phyloP scores from a whole-genome alignment of 345 rosid genomes.

The Lagerstroemia speciosa region DNA sequence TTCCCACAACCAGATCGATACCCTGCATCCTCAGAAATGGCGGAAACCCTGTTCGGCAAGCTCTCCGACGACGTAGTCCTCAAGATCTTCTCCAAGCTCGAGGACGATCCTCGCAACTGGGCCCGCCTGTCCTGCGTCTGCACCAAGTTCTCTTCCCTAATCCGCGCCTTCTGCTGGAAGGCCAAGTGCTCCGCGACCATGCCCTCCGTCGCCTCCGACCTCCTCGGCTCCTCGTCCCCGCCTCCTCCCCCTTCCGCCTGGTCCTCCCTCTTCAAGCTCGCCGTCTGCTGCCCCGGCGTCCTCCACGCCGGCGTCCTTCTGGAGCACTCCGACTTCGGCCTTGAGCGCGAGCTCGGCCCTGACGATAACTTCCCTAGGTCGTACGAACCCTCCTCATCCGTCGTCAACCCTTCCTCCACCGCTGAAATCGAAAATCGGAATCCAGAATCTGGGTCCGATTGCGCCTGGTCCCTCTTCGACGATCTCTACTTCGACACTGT shows the following conservation, averaged over 20 bases:
- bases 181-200: conserved; percentile 40
- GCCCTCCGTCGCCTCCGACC: conserved; percentile 67
- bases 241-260: conserved; percentile 26
- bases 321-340: conserved; percentile 88
- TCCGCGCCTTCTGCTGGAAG: conserved; percentile 62
- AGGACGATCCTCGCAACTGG: conserved; percentile 80
- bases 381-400: conserved; percentile 5
- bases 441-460: conserved; percentile 12
- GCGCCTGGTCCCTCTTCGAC: conserved; percentile 69
- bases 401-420: conserved; percentile 5
- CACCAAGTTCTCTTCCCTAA: conserved; percentile 68
- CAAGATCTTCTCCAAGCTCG: conserved; percentile 75
- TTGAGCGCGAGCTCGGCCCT: conserved; percentile 87
- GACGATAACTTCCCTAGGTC: conserved; percentile 29
- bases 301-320: conserved; percentile 80
- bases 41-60: conserved; percentile 36
- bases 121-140: conserved; percentile 81
- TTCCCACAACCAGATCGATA: background rate
- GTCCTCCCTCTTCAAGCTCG: conserved; percentile 67
- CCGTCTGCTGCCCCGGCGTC: conserved; percentile 91
- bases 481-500: conserved; percentile 72
- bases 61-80: conserved; percentile 77
- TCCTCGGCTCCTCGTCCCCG: conserved; percentile 23
- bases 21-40: conserved; percentile 17
- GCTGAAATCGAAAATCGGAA: background rate